Conservation (phyloP, 257 asterid species). For the Solanum gracilifrons region DNA sequence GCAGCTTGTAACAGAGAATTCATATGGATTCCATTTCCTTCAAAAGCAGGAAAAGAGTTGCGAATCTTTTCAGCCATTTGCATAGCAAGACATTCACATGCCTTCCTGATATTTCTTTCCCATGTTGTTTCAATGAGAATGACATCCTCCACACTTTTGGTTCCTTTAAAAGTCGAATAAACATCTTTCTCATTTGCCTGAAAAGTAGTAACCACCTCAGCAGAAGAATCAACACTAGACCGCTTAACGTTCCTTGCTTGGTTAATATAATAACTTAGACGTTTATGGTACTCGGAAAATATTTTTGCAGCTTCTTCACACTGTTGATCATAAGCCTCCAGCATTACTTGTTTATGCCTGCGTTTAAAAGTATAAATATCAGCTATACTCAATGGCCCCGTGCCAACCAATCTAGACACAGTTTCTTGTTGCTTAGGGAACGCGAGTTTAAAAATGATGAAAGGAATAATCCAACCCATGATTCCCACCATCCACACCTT, state of each 20-base stretch:
- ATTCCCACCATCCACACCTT: neutral
- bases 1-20: conserved; percentile 64
- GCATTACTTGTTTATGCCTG: conserved; percentile 95
- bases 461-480: neutral
- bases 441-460: neutral
- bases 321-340: conserved; percentile 92
- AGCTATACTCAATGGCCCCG: neutral
- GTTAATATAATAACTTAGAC: conserved; percentile 59
- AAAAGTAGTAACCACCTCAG: conserved; percentile 72
- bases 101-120: conserved; percentile 82
- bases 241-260: conserved; percentile 80
- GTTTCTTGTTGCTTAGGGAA: neutral
- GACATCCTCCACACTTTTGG: conserved; percentile 57
- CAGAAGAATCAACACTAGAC: conserved; percentile 41
- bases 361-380: conserved; percentile 7
- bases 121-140: conserved; percentile 79
- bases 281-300: conserved; percentile 91
- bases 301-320: conserved; percentile 97
- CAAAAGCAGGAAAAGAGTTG: conserved; percentile 83
- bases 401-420: neutral
- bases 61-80: conserved; percentile 68
- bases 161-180: conserved; percentile 32
- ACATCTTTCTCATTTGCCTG: conserved; percentile 45
- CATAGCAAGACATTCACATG: conserved; percentile 73
- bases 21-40: conserved; percentile 78